Conservation (phyloP, 495 filamentous ascomycete genomes). For the Neurospora sp. region DNA sequence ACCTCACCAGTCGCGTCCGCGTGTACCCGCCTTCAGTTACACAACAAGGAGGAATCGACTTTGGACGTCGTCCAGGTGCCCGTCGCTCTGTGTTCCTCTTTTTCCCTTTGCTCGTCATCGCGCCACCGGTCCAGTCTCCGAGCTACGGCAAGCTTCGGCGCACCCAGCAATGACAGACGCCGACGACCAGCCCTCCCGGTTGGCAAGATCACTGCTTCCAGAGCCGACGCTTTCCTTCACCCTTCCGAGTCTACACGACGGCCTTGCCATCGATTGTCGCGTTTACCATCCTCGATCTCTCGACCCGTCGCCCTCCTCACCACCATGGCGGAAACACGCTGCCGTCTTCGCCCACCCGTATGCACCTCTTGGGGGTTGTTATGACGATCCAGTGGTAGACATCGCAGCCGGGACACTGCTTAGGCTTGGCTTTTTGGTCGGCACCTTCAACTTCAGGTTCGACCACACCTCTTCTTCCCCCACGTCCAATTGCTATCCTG, state of each 20-base stretch:
- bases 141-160: background rate
- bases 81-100: background rate
- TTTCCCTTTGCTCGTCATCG: background rate
- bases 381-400: constrained; percentile 70
- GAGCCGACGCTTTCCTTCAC: constrained; percentile 59
- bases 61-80: background rate
- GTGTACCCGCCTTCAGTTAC: background rate
- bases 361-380: constrained; percentile 74
- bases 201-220: constrained; percentile 25
- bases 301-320: constrained; percentile 17
- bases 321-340: constrained; percentile 41
- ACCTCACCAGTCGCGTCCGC: background rate
- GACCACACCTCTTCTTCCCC: background rate
- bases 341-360: constrained; percentile 90
- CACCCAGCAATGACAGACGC: constrained; percentile 1
- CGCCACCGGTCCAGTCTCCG: background rate
- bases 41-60: background rate
- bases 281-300: constrained; percentile 57
- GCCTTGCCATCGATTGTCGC: constrained; percentile 62
- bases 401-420: constrained; percentile 54
- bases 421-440: constrained; percentile 60
- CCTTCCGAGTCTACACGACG: constrained; percentile 78
- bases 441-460: constrained; percentile 90
- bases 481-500: background rate
- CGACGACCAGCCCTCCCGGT: background rate